phyloP scores from a whole-genome alignment of 139 green algal species.

The Choricystis sp. region DNA sequence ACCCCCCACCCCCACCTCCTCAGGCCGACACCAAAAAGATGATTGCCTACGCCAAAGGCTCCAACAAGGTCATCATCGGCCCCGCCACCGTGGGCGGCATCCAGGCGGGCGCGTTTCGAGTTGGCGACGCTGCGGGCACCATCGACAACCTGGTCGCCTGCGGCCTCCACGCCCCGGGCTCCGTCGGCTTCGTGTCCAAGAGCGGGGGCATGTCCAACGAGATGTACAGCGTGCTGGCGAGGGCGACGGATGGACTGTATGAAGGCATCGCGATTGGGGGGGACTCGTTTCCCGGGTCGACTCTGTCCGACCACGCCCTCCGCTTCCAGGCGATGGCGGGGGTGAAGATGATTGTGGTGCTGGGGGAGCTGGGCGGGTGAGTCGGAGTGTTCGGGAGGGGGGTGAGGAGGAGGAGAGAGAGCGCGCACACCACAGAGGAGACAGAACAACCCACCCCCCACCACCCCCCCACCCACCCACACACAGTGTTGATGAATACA shows the following conservation, averaged over 20 bases:
- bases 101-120: constrained; percentile 85
- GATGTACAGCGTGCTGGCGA: constrained; percentile 86
- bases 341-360: constrained; percentile 91
- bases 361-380: constrained; percentile 84
- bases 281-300: constrained; percentile 81
- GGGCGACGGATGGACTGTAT: constrained; percentile 81
- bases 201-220: constrained; percentile 88
- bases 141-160: constrained; percentile 91
- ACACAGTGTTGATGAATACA: constrained; percentile 83
- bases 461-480: too few relatives aligned
- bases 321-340: constrained; percentile 20
- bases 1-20: not conserved
- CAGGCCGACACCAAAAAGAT: constrained; percentile 9
- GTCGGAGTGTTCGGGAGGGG: too few relatives aligned
- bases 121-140: constrained; percentile 85
- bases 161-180: constrained; percentile 78
- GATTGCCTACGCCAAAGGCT: constrained; percentile 49
- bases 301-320: constrained; percentile 79
- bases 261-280: constrained; percentile 90
- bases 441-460: too few relatives aligned
- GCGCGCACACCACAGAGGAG: too few relatives aligned
- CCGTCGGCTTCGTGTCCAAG: constrained; percentile 87
- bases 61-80: constrained; percentile 87
- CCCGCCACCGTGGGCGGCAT: constrained; percentile 84
- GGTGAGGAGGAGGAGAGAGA: too few relatives aligned